phyloP scores from a whole-genome alignment of 805 yeast species.

The Nakazawaea pomicola region DNA sequence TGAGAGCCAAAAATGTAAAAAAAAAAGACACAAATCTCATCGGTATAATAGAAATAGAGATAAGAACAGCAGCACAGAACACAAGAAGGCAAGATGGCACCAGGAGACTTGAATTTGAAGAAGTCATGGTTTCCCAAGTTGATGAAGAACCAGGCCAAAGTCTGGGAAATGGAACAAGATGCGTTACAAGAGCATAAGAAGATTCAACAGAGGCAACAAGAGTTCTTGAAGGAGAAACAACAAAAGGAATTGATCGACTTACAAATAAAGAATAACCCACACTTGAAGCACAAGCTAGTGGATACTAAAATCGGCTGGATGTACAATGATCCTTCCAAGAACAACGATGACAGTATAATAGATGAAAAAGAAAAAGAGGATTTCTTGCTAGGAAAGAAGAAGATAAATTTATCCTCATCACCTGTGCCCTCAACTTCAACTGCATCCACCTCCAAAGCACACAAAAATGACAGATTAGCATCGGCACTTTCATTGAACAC shows the following conservation, averaged over 20 bases:
- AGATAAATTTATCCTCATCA: constrained; percentile 21
- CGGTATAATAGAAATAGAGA: background rate
- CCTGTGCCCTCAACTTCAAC: constrained; percentile 10
- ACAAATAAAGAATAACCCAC: constrained; percentile 35
- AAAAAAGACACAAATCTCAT: background rate
- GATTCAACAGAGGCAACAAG: constrained; percentile 58
- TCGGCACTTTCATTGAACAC: constrained; percentile 22
- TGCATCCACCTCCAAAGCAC: too few relatives aligned
- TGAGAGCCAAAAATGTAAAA: background rate
- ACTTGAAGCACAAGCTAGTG: constrained; percentile 26
- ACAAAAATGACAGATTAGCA: constrained; percentile 21
- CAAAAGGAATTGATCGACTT: constrained; percentile 46
- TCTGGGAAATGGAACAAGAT: constrained; percentile 79
- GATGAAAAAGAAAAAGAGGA: constrained; percentile 43
- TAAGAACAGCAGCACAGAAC: background rate
- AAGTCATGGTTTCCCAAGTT: constrained; percentile 97
- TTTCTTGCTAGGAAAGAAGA: constrained; percentile 46
- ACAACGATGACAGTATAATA: constrained; percentile 17
- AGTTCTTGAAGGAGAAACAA: constrained; percentile 58
- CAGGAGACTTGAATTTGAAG: constrained; percentile 82
- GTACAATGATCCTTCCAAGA: constrained; percentile 52
- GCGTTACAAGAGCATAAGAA: constrained; percentile 64
- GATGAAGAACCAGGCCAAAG: constrained; percentile 76
- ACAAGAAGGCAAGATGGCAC: constrained; percentile 34
- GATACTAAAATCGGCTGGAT: constrained; percentile 73